Conservation (phyloP, 768 basidiomycete species). For the Leccinum obscurum region DNA sequence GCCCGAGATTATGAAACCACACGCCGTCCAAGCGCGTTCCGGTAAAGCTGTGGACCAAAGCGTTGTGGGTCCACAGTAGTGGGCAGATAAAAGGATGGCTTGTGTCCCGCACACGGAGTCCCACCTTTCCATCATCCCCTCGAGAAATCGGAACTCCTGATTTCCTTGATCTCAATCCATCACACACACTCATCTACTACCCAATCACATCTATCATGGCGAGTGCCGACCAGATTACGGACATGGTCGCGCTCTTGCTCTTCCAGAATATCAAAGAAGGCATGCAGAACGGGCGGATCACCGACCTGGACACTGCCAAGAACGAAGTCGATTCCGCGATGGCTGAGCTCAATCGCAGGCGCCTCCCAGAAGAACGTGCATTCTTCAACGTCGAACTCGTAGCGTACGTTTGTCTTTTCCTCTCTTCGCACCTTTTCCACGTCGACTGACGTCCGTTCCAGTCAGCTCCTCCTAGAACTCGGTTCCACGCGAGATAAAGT, state of each 20-base stretch:
- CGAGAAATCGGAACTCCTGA: background rate
- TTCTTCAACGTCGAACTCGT: conserved; percentile 2
- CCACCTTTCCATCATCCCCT: background rate
- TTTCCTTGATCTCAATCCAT: background rate
- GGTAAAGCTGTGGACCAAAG: conserved; percentile 9
- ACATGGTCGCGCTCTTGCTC: conserved; percentile 9
- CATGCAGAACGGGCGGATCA: conserved; percentile 14
- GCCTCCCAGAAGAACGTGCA: background rate
- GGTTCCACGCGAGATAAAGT: conserved; percentile 6
- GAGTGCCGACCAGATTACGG: background rate
- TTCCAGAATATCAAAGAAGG: conserved; percentile 11
- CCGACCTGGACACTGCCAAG: conserved; percentile 1
- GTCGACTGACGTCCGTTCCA: conserved; percentile 4
- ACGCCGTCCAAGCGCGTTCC: conserved; percentile 6
- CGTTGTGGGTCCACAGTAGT: background rate
- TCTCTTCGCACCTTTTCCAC: background rate
- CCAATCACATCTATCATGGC: conserved; percentile 8
- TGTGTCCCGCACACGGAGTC: conserved; percentile 4
- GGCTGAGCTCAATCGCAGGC: conserved; percentile 4
- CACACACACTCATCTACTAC: background rate
- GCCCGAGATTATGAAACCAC: conserved; percentile 9
- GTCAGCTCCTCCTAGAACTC: conserved; percentile 13
- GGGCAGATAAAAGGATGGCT: conserved; percentile 13
- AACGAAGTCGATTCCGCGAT: conserved; percentile 17
- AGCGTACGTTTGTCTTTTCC: conserved; percentile 4